phyloP scores from a whole-genome alignment of 306 rosid species.

The Quercus suber region DNA sequence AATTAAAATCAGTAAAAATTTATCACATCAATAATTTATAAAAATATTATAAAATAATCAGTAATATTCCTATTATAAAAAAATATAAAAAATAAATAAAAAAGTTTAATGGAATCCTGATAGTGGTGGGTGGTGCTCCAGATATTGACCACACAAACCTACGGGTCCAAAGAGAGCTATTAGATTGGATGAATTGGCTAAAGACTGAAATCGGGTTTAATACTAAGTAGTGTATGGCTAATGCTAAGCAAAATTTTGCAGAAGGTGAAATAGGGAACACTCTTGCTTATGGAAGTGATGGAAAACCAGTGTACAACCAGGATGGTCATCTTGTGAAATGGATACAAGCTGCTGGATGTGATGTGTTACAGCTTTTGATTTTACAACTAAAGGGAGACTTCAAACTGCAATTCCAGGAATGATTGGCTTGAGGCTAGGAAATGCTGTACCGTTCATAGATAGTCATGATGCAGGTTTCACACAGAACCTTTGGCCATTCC shows the following conservation, averaged over 20 bases:
- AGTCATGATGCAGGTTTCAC: constrained; percentile 36
- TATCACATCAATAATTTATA: too few relatives aligned
- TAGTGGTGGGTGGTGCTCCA: background rate
- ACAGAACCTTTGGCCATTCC: constrained; percentile 25
- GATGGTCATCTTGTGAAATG: constrained; percentile 26
- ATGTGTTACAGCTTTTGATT: constrained; percentile 36
- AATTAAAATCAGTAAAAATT: too few relatives aligned
- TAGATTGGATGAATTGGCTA: background rate
- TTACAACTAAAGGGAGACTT: constrained; percentile 37
- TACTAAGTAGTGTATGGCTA: background rate
- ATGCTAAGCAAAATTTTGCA: background rate
- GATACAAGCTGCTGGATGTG: constrained; percentile 38
- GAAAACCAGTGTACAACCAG: background rate
- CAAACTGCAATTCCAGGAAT: constrained; percentile 33
- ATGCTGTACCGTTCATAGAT: constrained; percentile 38
- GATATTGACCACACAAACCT: background rate
- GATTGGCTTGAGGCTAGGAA: constrained; percentile 38
- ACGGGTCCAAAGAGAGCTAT: background rate
- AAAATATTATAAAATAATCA: too few relatives aligned
- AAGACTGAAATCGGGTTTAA: background rate
- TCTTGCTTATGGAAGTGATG: background rate
- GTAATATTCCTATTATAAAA: too few relatives aligned
- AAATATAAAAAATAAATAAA: too few relatives aligned
- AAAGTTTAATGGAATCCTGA: background rate
- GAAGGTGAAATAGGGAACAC: background rate